Percentiles rank a stretch among this genome's conserved stretches.
phyloP scores from a whole-genome alignment of 2,329 filamentous ascomycete genomes.

The Diaporthe citriasiana region DNA sequence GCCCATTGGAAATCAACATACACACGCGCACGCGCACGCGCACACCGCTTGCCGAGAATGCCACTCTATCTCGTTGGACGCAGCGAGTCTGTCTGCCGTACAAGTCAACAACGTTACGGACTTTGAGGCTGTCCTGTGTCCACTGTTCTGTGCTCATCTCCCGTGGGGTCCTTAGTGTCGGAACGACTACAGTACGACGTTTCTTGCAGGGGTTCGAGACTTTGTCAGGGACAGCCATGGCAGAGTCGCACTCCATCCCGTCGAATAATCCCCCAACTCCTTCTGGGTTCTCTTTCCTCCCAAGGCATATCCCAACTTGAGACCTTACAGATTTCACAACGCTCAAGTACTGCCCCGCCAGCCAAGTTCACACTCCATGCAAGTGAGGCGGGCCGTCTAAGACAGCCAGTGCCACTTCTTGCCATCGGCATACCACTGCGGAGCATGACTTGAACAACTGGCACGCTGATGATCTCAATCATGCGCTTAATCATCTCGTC shows the following conservation, averaged over 20 bases:
- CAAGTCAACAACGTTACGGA: neutral
- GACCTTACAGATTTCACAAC: slow-evolving; percentile 21
- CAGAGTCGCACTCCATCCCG: slow-evolving; percentile 25
- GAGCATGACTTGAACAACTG: slow-evolving; percentile 38
- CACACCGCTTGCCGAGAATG: slow-evolving; percentile 35
- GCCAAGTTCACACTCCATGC: slow-evolving; percentile 30
- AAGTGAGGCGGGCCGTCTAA: slow-evolving; percentile 38
- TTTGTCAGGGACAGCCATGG: slow-evolving; percentile 37
- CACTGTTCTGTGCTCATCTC: slow-evolving; percentile 25
- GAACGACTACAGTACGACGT: slow-evolving; percentile 19
- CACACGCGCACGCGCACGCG: slow-evolving; percentile 6
- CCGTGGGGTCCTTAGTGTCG: slow-evolving; percentile 31
- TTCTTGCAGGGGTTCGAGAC: slow-evolving; percentile 33
- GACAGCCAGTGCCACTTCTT: slow-evolving; percentile 35
- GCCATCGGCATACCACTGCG: slow-evolving; percentile 24
- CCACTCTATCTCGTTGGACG: slow-evolving; percentile 15
- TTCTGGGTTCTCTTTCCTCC: slow-evolving; percentile 4
- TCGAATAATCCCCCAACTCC: slow-evolving; percentile 14
- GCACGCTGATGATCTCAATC: slow-evolving; percentile 36
- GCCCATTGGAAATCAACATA: slow-evolving; percentile 34
- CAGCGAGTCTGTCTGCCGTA: neutral
- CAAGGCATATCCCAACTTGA: slow-evolving; percentile 36
- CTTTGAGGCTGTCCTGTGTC: slow-evolving; percentile 29
- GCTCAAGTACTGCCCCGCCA: slow-evolving; percentile 23
- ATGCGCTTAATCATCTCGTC: slow-evolving; percentile 37